Evolutionary conservation across 1,139 yeast species (phyloP).

Genomic region (Lipomyces yarrowii): DNA sequence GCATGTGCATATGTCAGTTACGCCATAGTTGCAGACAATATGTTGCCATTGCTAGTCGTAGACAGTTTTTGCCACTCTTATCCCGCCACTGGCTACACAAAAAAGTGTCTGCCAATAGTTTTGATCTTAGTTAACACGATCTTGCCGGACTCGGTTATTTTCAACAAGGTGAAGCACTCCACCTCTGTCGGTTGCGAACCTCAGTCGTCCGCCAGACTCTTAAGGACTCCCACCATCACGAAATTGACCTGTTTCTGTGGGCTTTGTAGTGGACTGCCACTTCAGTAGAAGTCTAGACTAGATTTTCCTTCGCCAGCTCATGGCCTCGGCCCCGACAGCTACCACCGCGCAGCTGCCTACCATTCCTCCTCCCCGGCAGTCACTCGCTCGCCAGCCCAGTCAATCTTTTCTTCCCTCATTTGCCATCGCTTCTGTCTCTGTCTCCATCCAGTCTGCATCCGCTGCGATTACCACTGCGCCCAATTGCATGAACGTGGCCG

Average conservation of each 20-base stretch:
- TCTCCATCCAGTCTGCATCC: slow-evolving; percentile 22
- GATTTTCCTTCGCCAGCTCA: not conserved
- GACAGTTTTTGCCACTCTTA: not conserved
- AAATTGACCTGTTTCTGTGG: not conserved
- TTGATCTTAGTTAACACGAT: not conserved
- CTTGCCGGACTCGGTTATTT: not conserved
- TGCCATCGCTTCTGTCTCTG: slow-evolving; percentile 19
- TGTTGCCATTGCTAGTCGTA: not conserved
- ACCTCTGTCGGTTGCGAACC: not conserved
- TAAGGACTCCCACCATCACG: not conserved
- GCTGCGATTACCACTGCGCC: slow-evolving; percentile 21
- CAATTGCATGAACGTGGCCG: slow-evolving; percentile 17
- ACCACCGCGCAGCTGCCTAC: slow-evolving; percentile 14
- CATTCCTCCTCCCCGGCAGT: not conserved
- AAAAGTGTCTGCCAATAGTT: not conserved
- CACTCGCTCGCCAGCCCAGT: slow-evolving; percentile 17
- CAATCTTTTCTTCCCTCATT: slow-evolving; percentile 3
- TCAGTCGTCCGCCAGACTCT: not conserved
- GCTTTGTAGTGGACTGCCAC: not conserved
- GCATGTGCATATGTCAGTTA: not conserved
- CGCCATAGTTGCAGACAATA: not conserved
- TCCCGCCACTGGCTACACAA: not conserved
- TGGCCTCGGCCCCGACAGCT: slow-evolving; percentile 22
- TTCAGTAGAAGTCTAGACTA: not conserved
- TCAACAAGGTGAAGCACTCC: not conserved